Percentiles rank a stretch among this genome's conserved stretches.
Evolutionary conservation across 108 stramenopile species (phyloP).

Genomic region (Pseudonitzschia delicatissima): DNA sequence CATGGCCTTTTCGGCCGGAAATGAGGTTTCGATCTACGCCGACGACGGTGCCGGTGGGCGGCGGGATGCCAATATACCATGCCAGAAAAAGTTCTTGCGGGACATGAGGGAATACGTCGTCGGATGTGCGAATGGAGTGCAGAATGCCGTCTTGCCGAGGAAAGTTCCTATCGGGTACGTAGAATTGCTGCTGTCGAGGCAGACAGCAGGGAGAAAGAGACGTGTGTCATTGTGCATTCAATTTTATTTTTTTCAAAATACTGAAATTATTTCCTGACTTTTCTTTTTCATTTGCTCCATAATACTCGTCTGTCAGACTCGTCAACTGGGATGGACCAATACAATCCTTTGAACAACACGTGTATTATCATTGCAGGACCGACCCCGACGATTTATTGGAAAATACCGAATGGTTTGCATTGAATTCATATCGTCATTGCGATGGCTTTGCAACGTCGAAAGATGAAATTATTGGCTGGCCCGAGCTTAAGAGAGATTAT

Average conservation of each 20-base stretch:
- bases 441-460: constrained; percentile 9
- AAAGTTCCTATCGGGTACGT: constrained; percentile 42
- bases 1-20: constrained; percentile 42
- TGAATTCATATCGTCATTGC: constrained; percentile 44
- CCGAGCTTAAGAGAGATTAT: constrained; percentile 9
- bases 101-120: constrained; percentile 41
- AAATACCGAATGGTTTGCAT: constrained; percentile 44
- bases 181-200: too few relatives aligned
- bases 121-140: constrained; percentile 9
- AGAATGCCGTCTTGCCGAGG: constrained; percentile 18
- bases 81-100: constrained; percentile 46
- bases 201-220: too few relatives aligned
- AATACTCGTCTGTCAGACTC: too few relatives aligned
- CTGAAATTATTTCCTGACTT: too few relatives aligned
- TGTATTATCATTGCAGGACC: constrained; percentile 40
- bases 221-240: too few relatives aligned
- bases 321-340: constrained; percentile 23
- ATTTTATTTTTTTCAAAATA: too few relatives aligned
- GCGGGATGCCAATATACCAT: constrained; percentile 31
- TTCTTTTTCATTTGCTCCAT: too few relatives aligned
- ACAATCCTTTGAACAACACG: constrained; percentile 1
- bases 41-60: constrained; percentile 7
- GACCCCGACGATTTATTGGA: constrained; percentile 35
- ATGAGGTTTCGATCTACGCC: constrained; percentile 41
- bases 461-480: constrained; percentile 24